A percentile compares a stretch with the other conserved stretches of the same genome.
These are phyloP conservation scores for Chytriomyces sp. DNA, from an alignment of 192 early-diverging fungal genomes.

Conservation along the genomic window DNA sequence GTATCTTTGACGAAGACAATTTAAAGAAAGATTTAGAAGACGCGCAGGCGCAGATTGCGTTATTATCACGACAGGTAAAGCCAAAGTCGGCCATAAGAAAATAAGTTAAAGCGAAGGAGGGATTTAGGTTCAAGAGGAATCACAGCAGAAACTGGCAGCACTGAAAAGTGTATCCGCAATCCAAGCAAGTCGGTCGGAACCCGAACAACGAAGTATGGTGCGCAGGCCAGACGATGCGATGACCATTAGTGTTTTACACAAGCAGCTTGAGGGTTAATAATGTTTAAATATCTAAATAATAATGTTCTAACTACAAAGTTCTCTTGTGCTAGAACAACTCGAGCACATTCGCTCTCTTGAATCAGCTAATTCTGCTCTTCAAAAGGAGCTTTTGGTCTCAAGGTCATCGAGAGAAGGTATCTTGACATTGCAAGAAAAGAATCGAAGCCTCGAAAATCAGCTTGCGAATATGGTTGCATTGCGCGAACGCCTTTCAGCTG, in stretches of 20 bases:
- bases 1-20: neutral
- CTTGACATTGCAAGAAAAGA: constrained; percentile 42
- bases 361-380: constrained; percentile 57
- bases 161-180: constrained; percentile 8
- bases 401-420: constrained; percentile 31
- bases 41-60: neutral
- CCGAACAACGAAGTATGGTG: no score
- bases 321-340: constrained; percentile 45
- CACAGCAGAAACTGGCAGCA: neutral
- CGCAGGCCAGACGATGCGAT: no score
- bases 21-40: neutral
- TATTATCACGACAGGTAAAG: neutral
- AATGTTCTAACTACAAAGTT: constrained; percentile 43
- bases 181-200: neutral
- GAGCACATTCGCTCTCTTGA: constrained; percentile 60
- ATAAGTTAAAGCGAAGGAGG: neutral
- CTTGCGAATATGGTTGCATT: constrained; percentile 30
- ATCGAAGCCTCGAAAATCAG: constrained; percentile 34
- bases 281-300: neutral
- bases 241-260: no score
- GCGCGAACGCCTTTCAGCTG: constrained; percentile 42
- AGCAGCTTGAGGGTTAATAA: no score
- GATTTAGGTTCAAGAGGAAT: neutral
- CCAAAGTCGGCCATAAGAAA: neutral
- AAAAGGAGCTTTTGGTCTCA: constrained; percentile 40